phyloP scores from a whole-genome alignment of 441 rosid species.

The Pelargonium fulgidum region DNA sequence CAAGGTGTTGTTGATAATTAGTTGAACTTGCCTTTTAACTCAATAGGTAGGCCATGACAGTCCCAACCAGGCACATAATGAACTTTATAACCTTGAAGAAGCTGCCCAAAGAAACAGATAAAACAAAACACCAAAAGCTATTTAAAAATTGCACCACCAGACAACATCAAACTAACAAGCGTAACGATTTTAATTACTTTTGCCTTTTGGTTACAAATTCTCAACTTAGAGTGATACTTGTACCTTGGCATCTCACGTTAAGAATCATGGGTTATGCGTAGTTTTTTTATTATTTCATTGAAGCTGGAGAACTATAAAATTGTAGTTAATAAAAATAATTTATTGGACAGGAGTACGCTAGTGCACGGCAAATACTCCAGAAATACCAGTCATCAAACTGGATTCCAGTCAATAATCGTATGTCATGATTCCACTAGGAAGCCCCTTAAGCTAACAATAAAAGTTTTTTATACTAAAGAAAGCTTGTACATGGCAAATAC shows the following conservation, averaged over 20 bases:
- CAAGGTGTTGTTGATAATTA: neutral
- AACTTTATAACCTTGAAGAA: conserved; percentile 87
- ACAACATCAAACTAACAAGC: conserved; percentile 9
- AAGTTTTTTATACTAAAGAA: neutral
- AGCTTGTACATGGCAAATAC: neutral
- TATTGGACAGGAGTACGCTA: too few relatives aligned
- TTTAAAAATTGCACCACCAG: neutral
- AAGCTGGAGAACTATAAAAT: too few relatives aligned
- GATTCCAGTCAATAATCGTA: conserved; percentile 2
- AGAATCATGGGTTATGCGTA: too few relatives aligned
- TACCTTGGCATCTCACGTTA: too few relatives aligned
- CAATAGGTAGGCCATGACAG: conserved; percentile 98
- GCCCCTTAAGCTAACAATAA: neutral
- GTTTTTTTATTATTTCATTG: too few relatives aligned
- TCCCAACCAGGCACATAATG: conserved; percentile 93
- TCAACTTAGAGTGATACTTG: neutral
- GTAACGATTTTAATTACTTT: neutral
- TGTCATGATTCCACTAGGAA: neutral
- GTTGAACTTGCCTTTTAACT: conserved; percentile 72
- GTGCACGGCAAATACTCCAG: too few relatives aligned
- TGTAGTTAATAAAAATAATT: too few relatives aligned
- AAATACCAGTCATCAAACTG: too few relatives aligned
- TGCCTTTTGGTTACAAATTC: neutral
- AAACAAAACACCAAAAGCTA: conserved; percentile 13
- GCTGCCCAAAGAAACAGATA: conserved; percentile 39